Evolutionary conservation across 2,329 filamentous ascomycete genomes (phyloP).

Genomic region (Aspergillus fumigatus): DNA sequence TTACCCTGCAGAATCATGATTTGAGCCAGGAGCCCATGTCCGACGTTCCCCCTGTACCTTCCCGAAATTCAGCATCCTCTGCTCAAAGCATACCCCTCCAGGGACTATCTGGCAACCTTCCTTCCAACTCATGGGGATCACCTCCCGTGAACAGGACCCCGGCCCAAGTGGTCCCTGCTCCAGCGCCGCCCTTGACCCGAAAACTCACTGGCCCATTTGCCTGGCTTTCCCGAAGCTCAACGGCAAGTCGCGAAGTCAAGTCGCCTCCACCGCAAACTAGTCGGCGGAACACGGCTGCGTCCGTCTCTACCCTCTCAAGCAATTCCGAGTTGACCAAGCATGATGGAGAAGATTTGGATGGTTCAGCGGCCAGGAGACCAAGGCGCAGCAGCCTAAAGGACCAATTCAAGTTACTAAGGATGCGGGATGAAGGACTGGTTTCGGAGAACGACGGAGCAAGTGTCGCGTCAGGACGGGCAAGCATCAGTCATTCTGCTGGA

Average conservation of each 20-base stretch:
- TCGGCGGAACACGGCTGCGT: slow-evolving; percentile 73
- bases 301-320: slow-evolving; percentile 71
- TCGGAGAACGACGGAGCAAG: slow-evolving; percentile 54
- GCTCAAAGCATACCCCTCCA: slow-evolving; percentile 32
- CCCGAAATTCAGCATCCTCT: slow-evolving; percentile 26
- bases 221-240: slow-evolving; percentile 69
- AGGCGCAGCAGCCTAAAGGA: slow-evolving; percentile 66
- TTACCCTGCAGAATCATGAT: slow-evolving; percentile 23
- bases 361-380: slow-evolving; percentile 42
- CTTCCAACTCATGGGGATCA: slow-evolving; percentile 68
- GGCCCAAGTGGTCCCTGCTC: slow-evolving; percentile 36
- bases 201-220: slow-evolving; percentile 87
- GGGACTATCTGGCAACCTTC: slow-evolving; percentile 68
- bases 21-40: slow-evolving; percentile 22
- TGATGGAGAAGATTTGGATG: slow-evolving; percentile 57
- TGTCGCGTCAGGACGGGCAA: slow-evolving; percentile 41
- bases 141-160: slow-evolving; percentile 42
- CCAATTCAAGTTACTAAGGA: slow-evolving; percentile 70
- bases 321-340: slow-evolving; percentile 78
- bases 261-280: slow-evolving; percentile 48
- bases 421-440: slow-evolving; percentile 67
- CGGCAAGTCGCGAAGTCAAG: slow-evolving; percentile 51
- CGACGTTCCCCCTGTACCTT: slow-evolving; percentile 29
- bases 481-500: slow-evolving; percentile 39
- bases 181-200: slow-evolving; percentile 43